Conservation (phyloP, 768 basidiomycete genomes). For the Auricularia cornea region DNA sequence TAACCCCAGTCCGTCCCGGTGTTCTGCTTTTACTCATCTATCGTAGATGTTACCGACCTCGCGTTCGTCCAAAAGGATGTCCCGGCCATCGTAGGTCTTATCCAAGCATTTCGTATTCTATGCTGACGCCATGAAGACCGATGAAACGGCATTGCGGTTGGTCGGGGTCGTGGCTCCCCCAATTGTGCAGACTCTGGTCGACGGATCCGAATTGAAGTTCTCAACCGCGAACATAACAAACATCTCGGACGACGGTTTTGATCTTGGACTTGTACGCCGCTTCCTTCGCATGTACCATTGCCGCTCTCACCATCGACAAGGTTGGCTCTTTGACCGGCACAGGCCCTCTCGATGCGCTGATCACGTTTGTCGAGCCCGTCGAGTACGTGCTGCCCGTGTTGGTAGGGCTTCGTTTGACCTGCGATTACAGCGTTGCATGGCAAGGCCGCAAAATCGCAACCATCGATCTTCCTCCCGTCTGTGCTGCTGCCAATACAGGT, state of each 20-base stretch:
- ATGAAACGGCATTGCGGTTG: slow-evolving; percentile 53
- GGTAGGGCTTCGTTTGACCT: not conserved
- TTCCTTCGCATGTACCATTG: not conserved
- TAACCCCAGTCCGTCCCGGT: slow-evolving; percentile 20
- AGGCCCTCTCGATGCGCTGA: slow-evolving; percentile 62
- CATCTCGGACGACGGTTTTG: slow-evolving; percentile 49
- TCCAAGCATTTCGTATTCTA: not conserved
- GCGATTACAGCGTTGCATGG: slow-evolving; percentile 44
- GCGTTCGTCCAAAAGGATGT: slow-evolving; percentile 51
- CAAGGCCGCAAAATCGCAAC: slow-evolving; percentile 54
- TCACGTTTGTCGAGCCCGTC: slow-evolving; percentile 56
- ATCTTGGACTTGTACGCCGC: slow-evolving; percentile 25
- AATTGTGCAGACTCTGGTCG: slow-evolving; percentile 55
- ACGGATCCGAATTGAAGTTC: slow-evolving; percentile 46
- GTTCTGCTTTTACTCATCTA: slow-evolving; percentile 2
- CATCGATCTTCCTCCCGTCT: slow-evolving; percentile 56
- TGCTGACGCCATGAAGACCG: slow-evolving; percentile 34
- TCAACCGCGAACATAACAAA: slow-evolving; percentile 51
- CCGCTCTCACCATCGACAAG: not conserved
- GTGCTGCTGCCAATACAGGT: slow-evolving; percentile 57
- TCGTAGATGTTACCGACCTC: slow-evolving; percentile 45
- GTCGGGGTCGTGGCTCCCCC: slow-evolving; percentile 67
- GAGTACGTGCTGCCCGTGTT: slow-evolving; percentile 33
- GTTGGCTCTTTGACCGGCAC: slow-evolving; percentile 49
- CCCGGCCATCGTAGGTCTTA: slow-evolving; percentile 38